Base-by-base conservation (phyloP, 768 basidiomycete genomes). In the Russula lepida region DNA sequence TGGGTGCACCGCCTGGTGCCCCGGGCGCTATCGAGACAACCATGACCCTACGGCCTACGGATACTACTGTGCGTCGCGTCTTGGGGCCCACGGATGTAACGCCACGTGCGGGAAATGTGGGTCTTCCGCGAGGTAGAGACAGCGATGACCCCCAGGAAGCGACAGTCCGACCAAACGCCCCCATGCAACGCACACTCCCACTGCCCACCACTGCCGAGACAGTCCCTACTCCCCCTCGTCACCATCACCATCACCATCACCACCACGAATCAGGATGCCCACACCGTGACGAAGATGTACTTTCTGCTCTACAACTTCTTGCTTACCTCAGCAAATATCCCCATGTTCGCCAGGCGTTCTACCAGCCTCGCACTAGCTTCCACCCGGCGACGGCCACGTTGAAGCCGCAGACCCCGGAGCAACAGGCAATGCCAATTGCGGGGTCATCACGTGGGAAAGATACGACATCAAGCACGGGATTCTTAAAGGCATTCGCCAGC, bases 261-360 rank as follows among this genome's bases (percentile, higher is more conserved):
- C 68, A 77, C 62, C 68, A 74, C 44, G 72, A 73, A 49, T 74
- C 59, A 1, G 79, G 79, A 25, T 68, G 88, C 0, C 89, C 88
- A 0, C 97, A 95, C 73, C 82, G 92, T 28, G 94, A 98, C 70
- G 95, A 99, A 68, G 95, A 97, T 64, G 92, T 98, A 0, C 77
- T 98, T 2, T 81, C 95, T 9, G 84, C 88, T 21, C 75, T 99
- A 13, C 95, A 99, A 71, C 84, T 98, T 2, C 80, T 99, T 1
- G 97, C 97, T 3, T 98, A 99, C 70, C 79, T 98, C 19, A 92
- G 89, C 75, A 98, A 99, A 73, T 98, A 99, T 71, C 94, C 97
- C 0, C 95, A 98, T 71, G 95, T 98, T 4, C 79, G 97, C 11
- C 87, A 94, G 68, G 92, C 94, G 6, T 98, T 99, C 70, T 97